Conservation (phyloP, 345 rosid species). For the Fremontodendron californicum region DNA sequence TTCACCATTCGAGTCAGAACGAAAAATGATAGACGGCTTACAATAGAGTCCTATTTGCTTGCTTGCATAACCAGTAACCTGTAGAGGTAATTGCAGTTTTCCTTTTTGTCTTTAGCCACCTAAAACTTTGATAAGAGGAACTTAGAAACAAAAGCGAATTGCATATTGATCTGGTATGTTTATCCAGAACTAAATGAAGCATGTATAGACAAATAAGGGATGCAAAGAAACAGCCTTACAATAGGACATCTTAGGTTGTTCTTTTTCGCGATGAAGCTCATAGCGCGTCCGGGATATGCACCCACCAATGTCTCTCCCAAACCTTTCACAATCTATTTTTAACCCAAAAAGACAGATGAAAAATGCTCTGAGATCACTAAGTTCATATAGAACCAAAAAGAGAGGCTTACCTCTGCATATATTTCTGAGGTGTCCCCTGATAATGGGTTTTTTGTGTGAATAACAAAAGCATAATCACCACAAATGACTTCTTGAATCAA, state of each 20-base stretch:
- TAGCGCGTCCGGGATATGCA: constrained; percentile 38
- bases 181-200: not conserved
- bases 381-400: not conserved
- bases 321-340: constrained; percentile 41
- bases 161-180: not conserved
- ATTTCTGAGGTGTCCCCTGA: constrained; percentile 40
- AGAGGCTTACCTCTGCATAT: constrained; percentile 34
- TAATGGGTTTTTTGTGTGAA: constrained; percentile 41
- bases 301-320: constrained; percentile 44
- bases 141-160: not conserved
- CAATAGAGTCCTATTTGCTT: constrained; percentile 29
- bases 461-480: constrained; percentile 43
- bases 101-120: not conserved
- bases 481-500: constrained; percentile 40
- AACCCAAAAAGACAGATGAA: not conserved
- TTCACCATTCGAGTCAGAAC: constrained; percentile 46
- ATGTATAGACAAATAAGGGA: not conserved
- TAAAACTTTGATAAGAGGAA: not conserved
- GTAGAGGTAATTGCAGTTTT: constrained; percentile 10
- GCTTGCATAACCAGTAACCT: constrained; percentile 42
- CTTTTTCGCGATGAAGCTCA: constrained; percentile 40
- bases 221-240: constrained; percentile 22
- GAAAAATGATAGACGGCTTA: constrained; percentile 34
- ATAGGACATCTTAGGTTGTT: constrained; percentile 30
- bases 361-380: not conserved